phyloP scores from a whole-genome alignment of 2,329 filamentous ascomycete species.

The Phialocephala sp. region DNA sequence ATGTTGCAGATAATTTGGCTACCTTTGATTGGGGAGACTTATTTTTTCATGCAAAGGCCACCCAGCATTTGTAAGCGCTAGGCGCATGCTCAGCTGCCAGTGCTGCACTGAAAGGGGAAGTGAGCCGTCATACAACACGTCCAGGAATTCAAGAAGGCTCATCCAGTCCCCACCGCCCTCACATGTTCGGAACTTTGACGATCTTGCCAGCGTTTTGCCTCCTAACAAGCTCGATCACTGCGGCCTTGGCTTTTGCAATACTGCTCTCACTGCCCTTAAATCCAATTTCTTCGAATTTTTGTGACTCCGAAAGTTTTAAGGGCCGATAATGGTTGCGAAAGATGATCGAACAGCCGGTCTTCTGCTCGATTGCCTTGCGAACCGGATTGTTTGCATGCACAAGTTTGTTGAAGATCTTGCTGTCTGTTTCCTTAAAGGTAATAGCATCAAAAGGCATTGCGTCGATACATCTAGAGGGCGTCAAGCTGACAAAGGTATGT shows the following conservation, averaged over 20 bases:
- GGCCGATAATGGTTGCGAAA: background rate
- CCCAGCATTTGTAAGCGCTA: no score
- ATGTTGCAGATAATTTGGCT: no score
- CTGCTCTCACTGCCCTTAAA: background rate
- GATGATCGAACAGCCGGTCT: background rate
- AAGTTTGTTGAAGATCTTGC: background rate
- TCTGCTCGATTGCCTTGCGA: background rate
- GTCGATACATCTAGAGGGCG: no score
- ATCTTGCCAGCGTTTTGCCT: background rate
- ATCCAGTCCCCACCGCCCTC: background rate
- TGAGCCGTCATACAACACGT: no score
- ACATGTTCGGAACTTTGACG: background rate
- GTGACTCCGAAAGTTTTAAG: background rate
- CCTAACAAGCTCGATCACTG: background rate
- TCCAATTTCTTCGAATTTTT: background rate
- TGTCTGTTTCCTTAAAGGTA: background rate
- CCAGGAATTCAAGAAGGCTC: background rate
- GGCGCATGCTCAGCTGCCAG: no score
- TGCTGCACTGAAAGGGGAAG: no score
- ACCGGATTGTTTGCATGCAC: background rate
- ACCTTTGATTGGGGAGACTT: no score
- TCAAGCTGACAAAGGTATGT: no score
- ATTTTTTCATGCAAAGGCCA: no score
- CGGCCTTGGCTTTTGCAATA: background rate
- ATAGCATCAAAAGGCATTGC: background rate